Evolutionary conservation across 2,329 filamentous ascomycete genomes (phyloP).

Genomic region (Pleurostoma richardsiae): DNA sequence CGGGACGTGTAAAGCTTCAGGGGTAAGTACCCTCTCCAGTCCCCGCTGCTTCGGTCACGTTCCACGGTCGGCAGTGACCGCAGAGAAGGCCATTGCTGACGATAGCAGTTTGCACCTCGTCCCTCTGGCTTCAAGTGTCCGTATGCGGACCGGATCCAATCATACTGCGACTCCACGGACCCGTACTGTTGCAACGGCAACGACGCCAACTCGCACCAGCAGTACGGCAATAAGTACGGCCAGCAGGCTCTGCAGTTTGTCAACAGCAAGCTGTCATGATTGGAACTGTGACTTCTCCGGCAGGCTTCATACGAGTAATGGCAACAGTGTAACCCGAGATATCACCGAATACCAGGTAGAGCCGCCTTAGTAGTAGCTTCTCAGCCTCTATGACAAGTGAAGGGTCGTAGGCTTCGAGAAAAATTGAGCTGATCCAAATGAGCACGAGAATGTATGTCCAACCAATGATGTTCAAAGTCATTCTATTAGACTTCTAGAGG

Average conservation of each 20-base stretch:
- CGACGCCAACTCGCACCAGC: conserved; percentile 54
- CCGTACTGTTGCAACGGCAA: conserved; percentile 64
- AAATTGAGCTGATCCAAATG: too few relatives aligned
- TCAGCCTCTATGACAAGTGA: too few relatives aligned
- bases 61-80: neutral
- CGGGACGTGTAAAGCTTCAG: conserved; percentile 51
- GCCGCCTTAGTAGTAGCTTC: too few relatives aligned
- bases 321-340: too few relatives aligned
- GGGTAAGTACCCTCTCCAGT: conserved; percentile 41
- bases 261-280: conserved; percentile 22
- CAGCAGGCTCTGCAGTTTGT: conserved; percentile 54
- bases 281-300: too few relatives aligned
- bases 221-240: conserved; percentile 60
- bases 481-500: too few relatives aligned
- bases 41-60: neutral
- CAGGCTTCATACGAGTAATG: too few relatives aligned
- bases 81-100: neutral
- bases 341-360: too few relatives aligned
- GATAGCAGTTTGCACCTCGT: conserved; percentile 52
- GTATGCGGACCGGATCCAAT: conserved; percentile 47
- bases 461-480: too few relatives aligned
- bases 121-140: conserved; percentile 52
- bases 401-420: too few relatives aligned
- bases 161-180: conserved; percentile 60
- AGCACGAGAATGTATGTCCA: too few relatives aligned